Evolutionary conservation across 1,139 yeast species (phyloP).

Genomic region (Pichia sp.): DNA sequence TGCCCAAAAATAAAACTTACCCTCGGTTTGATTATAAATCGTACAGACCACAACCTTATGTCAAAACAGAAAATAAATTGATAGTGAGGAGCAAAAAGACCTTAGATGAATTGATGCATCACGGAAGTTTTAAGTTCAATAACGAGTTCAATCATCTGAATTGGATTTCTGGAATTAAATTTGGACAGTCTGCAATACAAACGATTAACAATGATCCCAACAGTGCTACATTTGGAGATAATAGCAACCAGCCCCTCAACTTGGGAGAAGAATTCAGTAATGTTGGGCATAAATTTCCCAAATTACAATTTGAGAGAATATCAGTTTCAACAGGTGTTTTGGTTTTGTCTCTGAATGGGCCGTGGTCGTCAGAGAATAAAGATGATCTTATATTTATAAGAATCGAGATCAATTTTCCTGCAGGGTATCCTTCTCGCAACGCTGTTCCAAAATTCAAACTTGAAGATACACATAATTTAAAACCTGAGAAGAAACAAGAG

Average conservation of each 20-base stretch:
- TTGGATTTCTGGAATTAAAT: slow-evolving; percentile 91
- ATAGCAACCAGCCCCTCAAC: slow-evolving; percentile 48
- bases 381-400: slow-evolving; percentile 65
- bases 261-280: slow-evolving; percentile 86
- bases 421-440: slow-evolving; percentile 55
- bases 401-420: slow-evolving; percentile 60
- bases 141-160: slow-evolving; percentile 53
- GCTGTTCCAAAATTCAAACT: slow-evolving; percentile 52
- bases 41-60: slow-evolving; percentile 43
- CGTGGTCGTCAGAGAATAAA: slow-evolving; percentile 43
- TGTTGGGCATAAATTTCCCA: slow-evolving; percentile 88
- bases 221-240: slow-evolving; percentile 25
- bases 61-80: slow-evolving; percentile 18
- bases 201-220: slow-evolving; percentile 25
- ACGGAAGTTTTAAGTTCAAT: slow-evolving; percentile 12
- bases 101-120: slow-evolving; percentile 2
- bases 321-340: slow-evolving; percentile 81
- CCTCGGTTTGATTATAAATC: slow-evolving; percentile 43
- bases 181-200: slow-evolving; percentile 41
- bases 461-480: slow-evolving; percentile 71
- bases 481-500: slow-evolving; percentile 38
- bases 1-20: slow-evolving; percentile 27
- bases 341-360: slow-evolving; percentile 71
- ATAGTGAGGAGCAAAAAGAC: slow-evolving; percentile 20
- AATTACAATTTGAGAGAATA: slow-evolving; percentile 75